Percentiles rank a stretch among this genome's conserved stretches.
These are phyloP conservation scores for Fusarium sp. DNA, from an alignment of 2,329 filamentous ascomycete species.

Conservation along the genomic window DNA sequence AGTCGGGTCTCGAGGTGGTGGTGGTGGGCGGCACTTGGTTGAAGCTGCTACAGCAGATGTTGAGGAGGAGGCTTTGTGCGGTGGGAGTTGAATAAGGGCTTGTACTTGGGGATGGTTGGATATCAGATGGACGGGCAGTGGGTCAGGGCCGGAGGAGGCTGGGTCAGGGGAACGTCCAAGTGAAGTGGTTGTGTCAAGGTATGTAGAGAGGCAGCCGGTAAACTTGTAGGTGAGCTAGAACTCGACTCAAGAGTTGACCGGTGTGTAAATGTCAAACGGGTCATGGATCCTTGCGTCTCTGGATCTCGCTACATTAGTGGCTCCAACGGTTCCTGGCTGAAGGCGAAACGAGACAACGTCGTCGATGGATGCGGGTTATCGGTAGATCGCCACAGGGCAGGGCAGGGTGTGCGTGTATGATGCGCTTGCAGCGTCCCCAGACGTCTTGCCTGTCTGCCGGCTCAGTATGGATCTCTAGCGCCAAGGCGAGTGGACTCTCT, in stretches of 20 bases:
- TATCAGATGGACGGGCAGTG: neutral
- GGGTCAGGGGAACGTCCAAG: neutral
- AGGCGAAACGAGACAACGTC: constrained; percentile 9
- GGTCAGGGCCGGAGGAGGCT: neutral
- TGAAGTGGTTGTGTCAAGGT: neutral
- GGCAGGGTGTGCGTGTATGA: constrained; percentile 21
- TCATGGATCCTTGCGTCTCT: constrained; percentile 21
- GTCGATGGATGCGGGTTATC: neutral
- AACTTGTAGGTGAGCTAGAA: constrained; percentile 25
- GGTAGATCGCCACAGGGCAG: constrained; percentile 11
- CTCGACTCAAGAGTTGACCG: constrained; percentile 13
- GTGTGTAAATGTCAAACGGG: constrained; percentile 17
- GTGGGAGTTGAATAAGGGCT: constrained; percentile 17
- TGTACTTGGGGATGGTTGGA: neutral
- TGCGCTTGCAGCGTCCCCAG: neutral
- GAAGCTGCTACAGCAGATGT: constrained; percentile 11
- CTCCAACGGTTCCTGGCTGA: constrained; percentile 33
- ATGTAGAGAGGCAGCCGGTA: neutral
- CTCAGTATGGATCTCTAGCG: constrained; percentile 11
- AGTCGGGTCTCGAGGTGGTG: neutral
- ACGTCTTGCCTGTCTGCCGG: neutral
- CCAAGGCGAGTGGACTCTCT: neutral
- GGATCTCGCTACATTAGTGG: constrained; percentile 8
- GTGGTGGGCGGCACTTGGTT: constrained; percentile 7
- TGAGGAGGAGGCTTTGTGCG: neutral